These are phyloP conservation scores for Spinellus fusiger DNA, from an alignment of 192 early-diverging fungal species.

Conservation along the genomic window DNA sequence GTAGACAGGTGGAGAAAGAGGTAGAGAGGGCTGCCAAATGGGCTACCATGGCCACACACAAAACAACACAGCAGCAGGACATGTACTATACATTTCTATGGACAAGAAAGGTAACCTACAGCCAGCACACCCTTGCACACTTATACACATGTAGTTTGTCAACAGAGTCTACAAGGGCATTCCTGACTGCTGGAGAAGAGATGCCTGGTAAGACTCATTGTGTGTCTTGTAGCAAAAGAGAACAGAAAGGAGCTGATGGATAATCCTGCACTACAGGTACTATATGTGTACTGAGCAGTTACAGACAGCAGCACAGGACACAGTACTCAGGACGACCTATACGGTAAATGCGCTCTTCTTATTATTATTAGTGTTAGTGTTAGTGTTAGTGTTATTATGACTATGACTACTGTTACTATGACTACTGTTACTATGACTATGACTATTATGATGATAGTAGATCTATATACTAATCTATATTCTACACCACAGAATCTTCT, in stretches of 20 bases:
- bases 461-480: too few species aligned
- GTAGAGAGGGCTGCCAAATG: constrained; percentile 29
- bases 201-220: constrained; percentile 44
- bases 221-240: not conserved
- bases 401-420: too few species aligned
- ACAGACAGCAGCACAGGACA: constrained; percentile 10
- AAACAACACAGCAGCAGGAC: constrained; percentile 5
- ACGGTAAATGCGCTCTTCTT: not conserved
- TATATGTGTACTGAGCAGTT: constrained; percentile 24
- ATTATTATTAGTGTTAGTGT: too few species aligned
- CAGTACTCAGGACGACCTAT: constrained; percentile 10
- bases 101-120: constrained; percentile 20
- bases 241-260: not conserved
- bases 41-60: constrained; percentile 23
- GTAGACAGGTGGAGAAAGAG: constrained; percentile 23
- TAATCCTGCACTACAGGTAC: constrained; percentile 16
- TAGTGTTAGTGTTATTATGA: too few species aligned
- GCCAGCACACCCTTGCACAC: not conserved
- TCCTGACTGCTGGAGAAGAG: constrained; percentile 51
- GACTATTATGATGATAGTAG: too few species aligned
- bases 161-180: constrained; percentile 51
- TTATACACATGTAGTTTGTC: constrained; percentile 33
- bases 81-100: constrained; percentile 19
- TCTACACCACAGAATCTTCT: too few species aligned
- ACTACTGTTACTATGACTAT: too few species aligned